Percentiles rank a stretch among this genome's conserved stretches.
phyloP scores from a whole-genome alignment of 2,329 filamentous ascomycete genomes.

The Nothomitra cinnamomea region DNA sequence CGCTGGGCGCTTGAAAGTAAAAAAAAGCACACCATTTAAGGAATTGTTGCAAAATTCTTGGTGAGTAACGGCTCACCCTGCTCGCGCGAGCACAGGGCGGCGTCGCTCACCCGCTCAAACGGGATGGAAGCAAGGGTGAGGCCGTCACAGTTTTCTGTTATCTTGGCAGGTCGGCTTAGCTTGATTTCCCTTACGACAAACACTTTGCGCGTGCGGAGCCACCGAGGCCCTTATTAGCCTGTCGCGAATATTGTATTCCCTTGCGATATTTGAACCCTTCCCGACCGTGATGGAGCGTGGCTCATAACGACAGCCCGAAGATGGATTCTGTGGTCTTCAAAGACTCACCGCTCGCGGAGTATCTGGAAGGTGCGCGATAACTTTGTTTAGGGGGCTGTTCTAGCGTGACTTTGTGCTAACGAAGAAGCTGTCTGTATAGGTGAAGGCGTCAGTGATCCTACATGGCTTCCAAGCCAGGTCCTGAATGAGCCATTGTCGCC shows the following conservation, averaged over 20 bases:
- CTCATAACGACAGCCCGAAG: background rate
- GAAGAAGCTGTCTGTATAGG: conserved; percentile 24
- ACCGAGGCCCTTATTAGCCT: too few species aligned
- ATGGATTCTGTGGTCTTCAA: conserved; percentile 86
- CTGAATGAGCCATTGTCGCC: background rate
- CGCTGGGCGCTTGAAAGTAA: too few species aligned
- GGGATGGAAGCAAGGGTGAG: too few species aligned
- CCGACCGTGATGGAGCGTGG: conserved; percentile 1
- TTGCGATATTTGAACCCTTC: background rate
- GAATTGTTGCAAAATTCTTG: too few species aligned
- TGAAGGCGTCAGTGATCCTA: conserved; percentile 20
- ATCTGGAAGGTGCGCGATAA: conserved; percentile 57
- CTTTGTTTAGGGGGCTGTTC: background rate
- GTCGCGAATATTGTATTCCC: background rate
- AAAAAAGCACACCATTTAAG: too few species aligned
- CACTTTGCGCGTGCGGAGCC: too few species aligned
- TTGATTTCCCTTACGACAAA: too few species aligned
- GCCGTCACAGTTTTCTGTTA: too few species aligned
- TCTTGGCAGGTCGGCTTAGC: too few species aligned
- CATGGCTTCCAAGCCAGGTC: background rate
- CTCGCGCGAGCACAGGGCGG: too few species aligned
- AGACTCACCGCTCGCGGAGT: conserved; percentile 73
- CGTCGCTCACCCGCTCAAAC: too few species aligned
- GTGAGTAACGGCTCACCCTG: too few species aligned
- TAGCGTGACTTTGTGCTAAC: background rate